Evolutionary conservation across 1,284 basidiomycete genomes (phyloP), one percentile per base, ranked within the genome.

Genomic region (Schizophyllum amplum): DNA sequence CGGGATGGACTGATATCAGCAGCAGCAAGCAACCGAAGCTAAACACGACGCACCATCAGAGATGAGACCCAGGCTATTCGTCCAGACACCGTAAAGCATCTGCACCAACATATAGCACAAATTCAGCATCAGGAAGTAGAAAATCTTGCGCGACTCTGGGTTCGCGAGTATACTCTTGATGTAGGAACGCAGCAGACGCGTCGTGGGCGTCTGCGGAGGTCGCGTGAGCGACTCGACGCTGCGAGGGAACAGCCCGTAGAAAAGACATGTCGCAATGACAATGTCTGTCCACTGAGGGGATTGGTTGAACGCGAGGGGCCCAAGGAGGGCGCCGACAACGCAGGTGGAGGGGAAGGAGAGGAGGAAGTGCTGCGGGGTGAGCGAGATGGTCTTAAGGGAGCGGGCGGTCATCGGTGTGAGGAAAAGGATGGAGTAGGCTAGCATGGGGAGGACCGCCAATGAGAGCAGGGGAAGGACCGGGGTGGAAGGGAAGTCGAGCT

Each of bases 11-110:
- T n/a, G n/a, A n/a, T n/a, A n/a, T n/a, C n/a, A n/a, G n/a, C n/a
- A n/a, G n/a, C 42, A 48, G 47, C 20, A 33, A 55, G 51, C 15
- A 17, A 27, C 21, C 46, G 22, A 3, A 49, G 47, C n/a, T n/a
- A 52, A 22, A n/a, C 24, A 55, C 49, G 53, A 63, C 86, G 67
- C 66, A 95, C 94, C 93, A 71, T 99, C 97, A 15, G 94, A 97
- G 59, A 99, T 99, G 27, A 99, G 75, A 1, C 97, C 97, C 52
- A 99, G 72, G 65, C 91, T 94, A 69, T 99, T 99, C 23, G 97
- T 99, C 89, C 94, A 96, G 23, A 99, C 87, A 5, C 97, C 97
- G 68, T 96, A 98, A 56, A 91, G 71, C 88, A 96, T 92, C 71
- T 96, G 93, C 13, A 96, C 85, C 27, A 92, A 80, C 97, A 99